Base-by-base conservation (phyloP, 768 basidiomycete species). In the Pleurotus tuber-regium region DNA sequence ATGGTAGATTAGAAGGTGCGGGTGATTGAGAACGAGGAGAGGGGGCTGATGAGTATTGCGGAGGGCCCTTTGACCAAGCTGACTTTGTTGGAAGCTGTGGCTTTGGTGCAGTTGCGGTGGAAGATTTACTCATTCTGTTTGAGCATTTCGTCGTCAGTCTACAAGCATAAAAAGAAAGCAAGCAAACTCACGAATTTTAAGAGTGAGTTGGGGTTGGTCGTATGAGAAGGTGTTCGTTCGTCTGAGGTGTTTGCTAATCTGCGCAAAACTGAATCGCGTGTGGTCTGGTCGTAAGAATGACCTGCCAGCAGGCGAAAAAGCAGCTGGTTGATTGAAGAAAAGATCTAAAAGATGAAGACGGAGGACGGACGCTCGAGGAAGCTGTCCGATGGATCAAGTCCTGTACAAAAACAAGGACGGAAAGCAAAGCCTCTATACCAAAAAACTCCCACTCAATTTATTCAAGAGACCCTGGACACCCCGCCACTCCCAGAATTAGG, bases 61-160 rank as follows among this genome's bases (percentile, higher is more conserved):
- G 91, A 46, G 92, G 92, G 68, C 92, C 91, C 79, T 73, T 87
- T 73, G 88, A 75, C 92, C 92, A 96, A 77, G 90, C 92, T 72
- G 91, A 92, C 78, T 84, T 82, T 76, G 78, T 68, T 68, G 86
- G 73, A 74, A 86, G 83, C 80, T 77, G 82, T n/a, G n/a, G n/a
- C 82, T 86, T 86, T 73, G 80, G 68, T 75, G 74, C 75, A 70
- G 87, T 74, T 70, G 82, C 77, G 70, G 86, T 80, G 60, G 88
- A 84, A 73, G 82, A 82, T 86, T 87, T 93, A 89, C 89, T 95
- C 92, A 95, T 95, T 91, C 89, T 91, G 35, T 38, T 38, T 19
- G 4, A 38, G n/a, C n/a, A n/a, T 19, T 43, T 30, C 18, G 44
- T 43, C 52, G 53, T 38, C 31, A 30, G 29, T 26, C 26, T 18